Conservation (phyloP, 768 basidiomycete species). For the Crepidotus variabilis region DNA sequence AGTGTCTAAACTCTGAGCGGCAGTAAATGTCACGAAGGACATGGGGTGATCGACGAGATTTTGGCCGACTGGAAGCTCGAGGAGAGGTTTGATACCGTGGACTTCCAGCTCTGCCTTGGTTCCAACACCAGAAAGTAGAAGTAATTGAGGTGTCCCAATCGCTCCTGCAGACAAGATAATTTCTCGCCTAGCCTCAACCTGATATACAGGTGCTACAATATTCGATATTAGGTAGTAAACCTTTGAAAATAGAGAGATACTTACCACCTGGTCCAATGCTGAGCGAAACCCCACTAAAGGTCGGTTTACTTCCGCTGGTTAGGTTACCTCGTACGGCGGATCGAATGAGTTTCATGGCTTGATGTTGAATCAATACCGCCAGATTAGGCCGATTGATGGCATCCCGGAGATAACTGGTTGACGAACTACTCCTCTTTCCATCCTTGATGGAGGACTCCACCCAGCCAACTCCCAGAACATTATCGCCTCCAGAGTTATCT, state of each 20-base stretch:
- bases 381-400: constrained; percentile 29
- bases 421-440: constrained; percentile 33
- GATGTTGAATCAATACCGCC: constrained; percentile 30
- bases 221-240: no score
- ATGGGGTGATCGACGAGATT: constrained; percentile 42
- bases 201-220: no score
- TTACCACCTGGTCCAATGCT: no score
- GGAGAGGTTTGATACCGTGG: constrained; percentile 32
- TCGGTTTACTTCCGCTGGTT: no score
- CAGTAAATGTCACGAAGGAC: constrained; percentile 21
- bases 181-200: constrained; percentile 29
- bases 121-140: constrained; percentile 43
- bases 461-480: constrained; percentile 31
- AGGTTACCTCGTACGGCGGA: constrained; percentile 7
- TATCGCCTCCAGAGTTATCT: constrained; percentile 30
- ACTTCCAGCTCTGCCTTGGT: constrained; percentile 26
- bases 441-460: constrained; percentile 26
- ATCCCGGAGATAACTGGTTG: no score
- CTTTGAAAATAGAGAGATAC: no score
- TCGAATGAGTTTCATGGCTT: constrained; percentile 26
- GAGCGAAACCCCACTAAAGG: constrained; percentile 16
- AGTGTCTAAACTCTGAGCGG: constrained; percentile 19
- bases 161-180: constrained; percentile 35
- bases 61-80: constrained; percentile 38
- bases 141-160: constrained; percentile 27